Evolutionary conservation across 768 basidiomycete species (phyloP), one percentile per base, ranked within the genome.

Genomic region (Termitomyces sp.): DNA sequence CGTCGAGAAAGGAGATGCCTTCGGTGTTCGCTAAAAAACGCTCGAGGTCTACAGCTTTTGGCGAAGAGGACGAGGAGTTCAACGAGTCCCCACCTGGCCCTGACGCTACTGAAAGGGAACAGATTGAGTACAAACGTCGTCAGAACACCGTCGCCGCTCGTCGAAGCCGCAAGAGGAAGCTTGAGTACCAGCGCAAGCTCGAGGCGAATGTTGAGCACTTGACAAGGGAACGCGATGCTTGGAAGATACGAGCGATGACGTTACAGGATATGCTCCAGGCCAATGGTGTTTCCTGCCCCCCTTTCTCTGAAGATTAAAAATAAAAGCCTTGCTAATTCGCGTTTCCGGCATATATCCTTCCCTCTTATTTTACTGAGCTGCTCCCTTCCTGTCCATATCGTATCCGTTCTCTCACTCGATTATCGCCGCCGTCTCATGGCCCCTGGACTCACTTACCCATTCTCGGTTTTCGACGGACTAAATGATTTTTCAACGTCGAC

Each of bases 121-220:
- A 84, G 60, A 90, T 91, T 61, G 87, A 86, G 70, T 79, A 78
- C 51, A 93, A 92, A 77, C 80, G 91, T 46, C 78, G 86, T 5
- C 84, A 86, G 70, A 93, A 92, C 65, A 91, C 89, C 5, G 68
- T 91, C 7, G 91, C 91, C 0, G 91, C 91, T 19, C 78, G 91
- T 4, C 79, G 87, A 47, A 85, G 82, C 62, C 76, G 90, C 11
- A 82, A 83, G 78, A 78, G 91, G 47, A 93, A 91, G 77, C 70
- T 86, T 38, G 79, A 84, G 71, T 79, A 89, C 62, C 81, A 88
- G 66, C 77, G 79, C 55, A 75, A 78, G 54, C 68, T 92, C 43
- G 84, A 89, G 73, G 67, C 73, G 9, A 70, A 61, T n/a, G 65
- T 81, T 44, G 77, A 79, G 51, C 66, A 52, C 14, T 64, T 81